These are phyloP conservation scores for Phycomyces blakesleeanus DNA, from an alignment of 192 early-diverging fungal genomes.

Conservation along the genomic window DNA sequence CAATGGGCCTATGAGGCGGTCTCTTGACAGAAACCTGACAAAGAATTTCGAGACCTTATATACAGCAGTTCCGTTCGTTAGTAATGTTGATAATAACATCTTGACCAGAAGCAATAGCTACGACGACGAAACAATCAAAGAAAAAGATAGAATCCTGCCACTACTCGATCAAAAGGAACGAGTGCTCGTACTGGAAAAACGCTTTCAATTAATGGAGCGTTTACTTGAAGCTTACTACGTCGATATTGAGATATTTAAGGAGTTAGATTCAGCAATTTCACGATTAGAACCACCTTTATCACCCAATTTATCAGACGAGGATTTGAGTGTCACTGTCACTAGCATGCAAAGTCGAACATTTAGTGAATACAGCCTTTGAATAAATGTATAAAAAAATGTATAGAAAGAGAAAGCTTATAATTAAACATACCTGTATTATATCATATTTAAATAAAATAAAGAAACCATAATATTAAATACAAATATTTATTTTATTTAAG, in stretches of 20 bases:
- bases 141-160: not conserved
- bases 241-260: slow-evolving; percentile 11
- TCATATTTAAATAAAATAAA: no score
- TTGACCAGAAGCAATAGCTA: not conserved
- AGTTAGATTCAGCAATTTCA: not conserved
- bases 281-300: no score
- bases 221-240: slow-evolving; percentile 16
- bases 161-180: not conserved
- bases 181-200: slow-evolving; percentile 6
- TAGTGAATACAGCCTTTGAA: no score
- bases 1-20: slow-evolving; percentile 3
- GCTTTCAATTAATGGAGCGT: slow-evolving; percentile 11
- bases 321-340: no score
- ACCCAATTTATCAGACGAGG: no score
- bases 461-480: no score
- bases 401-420: no score
- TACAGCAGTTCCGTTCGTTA: slow-evolving; percentile 11
- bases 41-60: not conserved
- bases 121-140: not conserved
- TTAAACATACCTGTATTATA: no score
- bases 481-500: no score
- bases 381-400: no score
- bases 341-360: no score
- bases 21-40: not conserved
- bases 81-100: not conserved